Base-by-base conservation (phyloP, 148 eudicot genomes). In the Hydrangea macrophylla region DNA sequence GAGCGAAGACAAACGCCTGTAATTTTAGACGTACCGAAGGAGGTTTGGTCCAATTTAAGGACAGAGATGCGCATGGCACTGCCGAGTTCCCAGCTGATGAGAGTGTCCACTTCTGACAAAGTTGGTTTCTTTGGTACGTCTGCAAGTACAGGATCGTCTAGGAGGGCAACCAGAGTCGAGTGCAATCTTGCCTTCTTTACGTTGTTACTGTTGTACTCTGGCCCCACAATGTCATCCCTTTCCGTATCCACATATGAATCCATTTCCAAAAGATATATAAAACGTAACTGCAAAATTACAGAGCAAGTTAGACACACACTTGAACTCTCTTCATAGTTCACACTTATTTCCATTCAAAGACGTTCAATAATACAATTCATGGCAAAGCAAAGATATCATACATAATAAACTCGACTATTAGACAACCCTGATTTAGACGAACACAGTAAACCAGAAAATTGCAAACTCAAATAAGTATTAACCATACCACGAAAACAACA, bases 21-120 rank as follows among this genome's bases (percentile, higher is more conserved):
- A 1, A 1, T 25, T 18, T 48, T 48, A 11, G 18, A 26, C 22
- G 32, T 90, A 90, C 98, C 96, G n/a, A 94, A 79, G 7, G 87
- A 78, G 36, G 89, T 75, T 71, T 78, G 77, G 28, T 94, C 98
- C 67, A 88, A 77, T 73, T 94, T 94, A 55, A 85, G 87, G 64
- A 94, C 64, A n/a, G 88, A 67, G 73, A 93, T 72, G 35, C 96
- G 92, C 98, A 90, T 93, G 62, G 97, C 98, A 63, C 97, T 94
- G 48, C 97, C 98, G 26, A 93, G 92, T 73, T 93, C 98, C 74
- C 86, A 83, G 81, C 85, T 82, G 72, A 88, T 82, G 62, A 90
- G 90, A 36, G 86, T 88, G 75, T 94, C 97, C 3, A 94, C 96
- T 32, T 90, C 96, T 0, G 90, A 82, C 31, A 93, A 77, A 39